Evolutionary conservation across 2,329 filamentous ascomycete species (phyloP), one percentile per base, ranked within the genome.

Genomic region (Cladophialophora bantiana): DNA sequence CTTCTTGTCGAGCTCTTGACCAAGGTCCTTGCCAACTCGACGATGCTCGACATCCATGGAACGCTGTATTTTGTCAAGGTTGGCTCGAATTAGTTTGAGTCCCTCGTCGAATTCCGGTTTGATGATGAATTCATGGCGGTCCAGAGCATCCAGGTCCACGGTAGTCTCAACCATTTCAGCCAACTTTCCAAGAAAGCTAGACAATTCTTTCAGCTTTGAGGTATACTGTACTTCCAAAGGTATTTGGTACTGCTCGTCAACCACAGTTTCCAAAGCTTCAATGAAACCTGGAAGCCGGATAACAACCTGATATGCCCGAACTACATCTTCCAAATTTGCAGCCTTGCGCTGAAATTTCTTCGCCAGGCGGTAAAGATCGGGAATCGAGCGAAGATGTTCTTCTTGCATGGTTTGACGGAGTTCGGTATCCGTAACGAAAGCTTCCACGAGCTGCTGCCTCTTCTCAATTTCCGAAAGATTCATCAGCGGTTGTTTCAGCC

Each of bases 121-220:
- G 85, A 99, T 99, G 74, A 97, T 94, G 80, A 96, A 99, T 77
- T 99, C 95, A 75, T 99, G 95, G 72, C 95, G 93, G 74, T 99
- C 94, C 10, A 99, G 86, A 2, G 95, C 95, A 65, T 97, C 92
- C 0, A 99, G 86, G 75, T 99, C 95, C 13, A 99, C 94, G 0
- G 96, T 99, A 1, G 95, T 97, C 81, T 99, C 95, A 0, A 99
- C 95, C 93, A 99, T 97, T 77, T 99, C 95, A 75, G 94, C 92
- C 10, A 99, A 83, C 76, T 93, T 97, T 32, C 86, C 89, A 59
- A 99, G 85, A 74, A 89, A 92, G 74, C 93, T 89, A 5, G 89
- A 91, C 67, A 92, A 87, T 67, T 91, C 87, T 57, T 86, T 87
- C 45, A 99, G 82, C 76, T 96, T 96, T 32, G 86, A 86, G 0